Evolutionary conservation across 192 early-diverging fungal genomes (phyloP).

Genomic region (Lunasporangiospora selenospora): DNA sequence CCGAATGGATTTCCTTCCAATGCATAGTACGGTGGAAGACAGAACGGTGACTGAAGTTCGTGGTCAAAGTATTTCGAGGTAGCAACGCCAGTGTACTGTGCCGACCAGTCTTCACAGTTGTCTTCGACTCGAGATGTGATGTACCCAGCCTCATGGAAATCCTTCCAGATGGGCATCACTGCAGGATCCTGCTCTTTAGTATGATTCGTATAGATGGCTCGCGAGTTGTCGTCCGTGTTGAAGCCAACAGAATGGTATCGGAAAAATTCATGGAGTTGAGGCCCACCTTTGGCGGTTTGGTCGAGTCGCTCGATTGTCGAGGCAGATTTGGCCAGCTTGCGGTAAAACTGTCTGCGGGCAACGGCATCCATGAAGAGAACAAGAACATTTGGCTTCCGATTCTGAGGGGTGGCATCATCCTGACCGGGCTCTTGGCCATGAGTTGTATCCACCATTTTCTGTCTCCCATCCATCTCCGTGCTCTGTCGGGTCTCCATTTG

Average conservation of each 20-base stretch:
- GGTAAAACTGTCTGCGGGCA: constrained; percentile 58
- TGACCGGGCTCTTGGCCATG: too few relatives aligned
- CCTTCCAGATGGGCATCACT: constrained; percentile 59
- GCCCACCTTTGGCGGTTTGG: constrained; percentile 21
- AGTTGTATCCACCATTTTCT: too few relatives aligned
- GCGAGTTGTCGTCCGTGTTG: constrained; percentile 60
- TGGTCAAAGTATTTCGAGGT: constrained; percentile 55
- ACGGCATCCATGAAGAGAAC: constrained; percentile 62
- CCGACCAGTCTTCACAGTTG: constrained; percentile 60
- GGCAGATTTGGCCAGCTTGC: constrained; percentile 56
- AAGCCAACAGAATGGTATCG: constrained; percentile 59
- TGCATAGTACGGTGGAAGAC: constrained; percentile 58
- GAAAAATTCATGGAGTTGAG: constrained; percentile 55
- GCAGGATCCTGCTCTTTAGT: constrained; percentile 2
- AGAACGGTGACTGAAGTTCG: constrained; percentile 62
- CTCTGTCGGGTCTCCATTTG: constrained; percentile 7
- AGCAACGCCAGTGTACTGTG: constrained; percentile 44
- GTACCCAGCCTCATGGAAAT: constrained; percentile 60
- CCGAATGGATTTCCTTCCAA: constrained; percentile 54
- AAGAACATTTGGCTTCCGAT: constrained; percentile 54
- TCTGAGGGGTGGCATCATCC: too few relatives aligned
- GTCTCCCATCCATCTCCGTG: too few relatives aligned
- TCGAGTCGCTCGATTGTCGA: constrained; percentile 36
- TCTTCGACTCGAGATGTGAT: constrained; percentile 58
- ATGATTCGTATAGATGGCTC: constrained; percentile 52